A percentile compares a stretch with the other conserved stretches of the same genome.
phyloP scores from a whole-genome alignment of 805 yeast species.

The Clavispora phyllophila region DNA sequence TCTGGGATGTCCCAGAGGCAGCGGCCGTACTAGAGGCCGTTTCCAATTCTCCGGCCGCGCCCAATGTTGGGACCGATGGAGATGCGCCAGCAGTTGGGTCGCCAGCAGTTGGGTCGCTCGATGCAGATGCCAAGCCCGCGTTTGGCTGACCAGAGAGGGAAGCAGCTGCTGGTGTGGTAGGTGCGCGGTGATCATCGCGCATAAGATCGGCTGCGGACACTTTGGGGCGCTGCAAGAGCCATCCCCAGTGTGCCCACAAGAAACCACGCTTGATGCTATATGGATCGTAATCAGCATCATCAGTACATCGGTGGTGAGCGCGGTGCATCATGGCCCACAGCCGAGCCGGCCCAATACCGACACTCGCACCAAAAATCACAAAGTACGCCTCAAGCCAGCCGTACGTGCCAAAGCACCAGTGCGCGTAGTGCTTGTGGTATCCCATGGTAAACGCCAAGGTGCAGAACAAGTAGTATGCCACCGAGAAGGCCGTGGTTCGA shows the following conservation, averaged over 20 bases:
- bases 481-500: conserved; percentile 26
- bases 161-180: no score
- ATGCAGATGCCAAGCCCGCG: no score
- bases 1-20: neutral
- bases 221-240: conserved; percentile 67
- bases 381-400: conserved; percentile 42
- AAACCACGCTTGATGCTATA: conserved; percentile 79
- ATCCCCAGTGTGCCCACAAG: conserved; percentile 80
- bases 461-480: conserved; percentile 31
- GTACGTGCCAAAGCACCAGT: conserved; percentile 29
- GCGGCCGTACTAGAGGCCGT: neutral
- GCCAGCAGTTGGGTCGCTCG: neutral
- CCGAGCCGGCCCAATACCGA: conserved; percentile 70
- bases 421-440: conserved; percentile 40
- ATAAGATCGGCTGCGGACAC: conserved; percentile 16
- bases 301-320: conserved; percentile 82
- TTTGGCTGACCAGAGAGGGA: no score
- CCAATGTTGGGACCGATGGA: neutral
- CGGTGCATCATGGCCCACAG: conserved; percentile 83
- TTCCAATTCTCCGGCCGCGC: neutral
- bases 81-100: neutral
- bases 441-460: conserved; percentile 38
- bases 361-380: conserved; percentile 62
- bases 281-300: conserved; percentile 85
- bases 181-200: neutral